These are phyloP conservation scores for Camelina hispida DNA, from an alignment of 345 rosid species.

Conservation along the genomic window DNA sequence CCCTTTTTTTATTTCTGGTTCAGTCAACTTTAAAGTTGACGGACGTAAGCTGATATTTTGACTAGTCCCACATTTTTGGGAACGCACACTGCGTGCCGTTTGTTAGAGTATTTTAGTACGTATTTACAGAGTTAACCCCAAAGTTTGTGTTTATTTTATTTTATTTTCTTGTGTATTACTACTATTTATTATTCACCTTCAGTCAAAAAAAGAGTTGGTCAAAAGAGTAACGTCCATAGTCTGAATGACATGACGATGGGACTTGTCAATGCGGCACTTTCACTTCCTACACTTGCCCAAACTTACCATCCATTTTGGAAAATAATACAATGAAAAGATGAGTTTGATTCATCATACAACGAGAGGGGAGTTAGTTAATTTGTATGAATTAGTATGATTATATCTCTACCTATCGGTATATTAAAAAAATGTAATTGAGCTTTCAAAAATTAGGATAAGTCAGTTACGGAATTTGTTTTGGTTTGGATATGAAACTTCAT, in stretches of 20 bases:
- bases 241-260: conserved; percentile 33
- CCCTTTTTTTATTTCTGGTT: background rate
- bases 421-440: too few relatives aligned
- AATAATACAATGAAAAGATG: too few relatives aligned
- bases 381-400: too few relatives aligned
- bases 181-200: too few relatives aligned
- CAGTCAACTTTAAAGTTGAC: conserved; percentile 45
- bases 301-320: too few relatives aligned
- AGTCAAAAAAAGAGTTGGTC: conserved; percentile 34
- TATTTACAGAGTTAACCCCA: conserved; percentile 16
- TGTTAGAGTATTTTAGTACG: too few relatives aligned
- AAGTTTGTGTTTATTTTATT: background rate
- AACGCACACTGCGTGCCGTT: conserved; percentile 44
- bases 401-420: too few relatives aligned
- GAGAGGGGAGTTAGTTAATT: too few relatives aligned
- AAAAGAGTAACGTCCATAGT: conserved; percentile 19
- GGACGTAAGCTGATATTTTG: conserved; percentile 33
- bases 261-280: conserved; percentile 7
- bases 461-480: too few relatives aligned
- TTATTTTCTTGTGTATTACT: background rate
- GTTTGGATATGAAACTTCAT: too few relatives aligned
- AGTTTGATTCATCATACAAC: too few relatives aligned
- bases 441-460: too few relatives aligned
- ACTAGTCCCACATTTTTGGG: conserved; percentile 34
- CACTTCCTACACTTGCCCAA: background rate